Evolutionary conservation across 805 yeast genomes (phyloP), one percentile per base, ranked within the genome.

Genomic region (Pichia pseudocactophila): DNA sequence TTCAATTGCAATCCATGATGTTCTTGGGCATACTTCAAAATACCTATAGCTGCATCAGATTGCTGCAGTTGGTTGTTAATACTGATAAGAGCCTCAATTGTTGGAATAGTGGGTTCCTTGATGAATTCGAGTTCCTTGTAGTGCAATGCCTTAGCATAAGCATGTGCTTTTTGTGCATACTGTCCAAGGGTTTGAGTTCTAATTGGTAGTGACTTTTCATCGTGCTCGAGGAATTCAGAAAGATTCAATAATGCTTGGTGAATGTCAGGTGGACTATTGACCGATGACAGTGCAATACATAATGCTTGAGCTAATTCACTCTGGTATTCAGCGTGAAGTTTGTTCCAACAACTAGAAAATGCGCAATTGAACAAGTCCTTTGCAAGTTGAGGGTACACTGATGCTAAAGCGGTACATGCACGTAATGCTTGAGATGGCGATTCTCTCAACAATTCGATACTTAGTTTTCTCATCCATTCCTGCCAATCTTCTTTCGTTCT

Each of bases 161-260:
- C 97, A 62, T 94, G 98, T 50, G 96, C 86, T 47, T 92, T 72
- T 56, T 86, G 95, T 3, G 97, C 96, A 57, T 88, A 90, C 51
- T 81, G 87, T 3, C 97, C 95, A 46, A 92, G 66, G 0, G 94
- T 84, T 4, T 89, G 77, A n/a, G 85, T 84, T 28, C 94, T 82
- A 34, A 92, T 83, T 0, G 97, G 97, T 45, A 92, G 69, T 0
- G 96, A 84, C 54, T 88, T 89, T 52, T 88, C 97, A 61, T 90
- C 97, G 54, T 90, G 97, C 57, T 92, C 99, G 92, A 92, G 82
- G 56, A 84, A 92, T 60, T 92, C 99, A 0, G 96, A 95, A 43
- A 92, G 66, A 50, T 90, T 89, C 51, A 92, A 68, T 45, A 92
- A 68, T 2, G 88, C 82, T 57, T 92, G 97, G 54, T 88, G 82